Conservation (phyloP, 2,329 filamentous ascomycete species). For the Venturia carpophila region DNA sequence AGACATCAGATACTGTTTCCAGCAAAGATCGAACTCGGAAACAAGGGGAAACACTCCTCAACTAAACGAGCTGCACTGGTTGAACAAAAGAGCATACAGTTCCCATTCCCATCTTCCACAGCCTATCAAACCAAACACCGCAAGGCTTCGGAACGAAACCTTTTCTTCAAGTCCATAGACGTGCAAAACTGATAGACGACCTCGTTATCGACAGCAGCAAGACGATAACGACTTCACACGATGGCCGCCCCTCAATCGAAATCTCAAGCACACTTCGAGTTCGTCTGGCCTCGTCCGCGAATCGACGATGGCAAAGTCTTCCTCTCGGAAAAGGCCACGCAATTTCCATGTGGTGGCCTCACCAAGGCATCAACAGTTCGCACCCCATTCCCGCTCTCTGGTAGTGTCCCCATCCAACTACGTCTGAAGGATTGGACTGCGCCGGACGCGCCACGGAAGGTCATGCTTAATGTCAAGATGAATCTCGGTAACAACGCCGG, state of each 20-base stretch:
- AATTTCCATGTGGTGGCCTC: background rate
- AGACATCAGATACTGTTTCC: constrained; percentile 8
- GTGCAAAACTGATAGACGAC: background rate
- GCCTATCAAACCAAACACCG: background rate
- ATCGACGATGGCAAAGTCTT: background rate
- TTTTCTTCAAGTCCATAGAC: background rate
- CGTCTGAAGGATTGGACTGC: background rate
- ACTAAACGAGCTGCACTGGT: constrained; percentile 1
- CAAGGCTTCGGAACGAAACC: constrained; percentile 7
- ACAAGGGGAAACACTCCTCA: background rate
- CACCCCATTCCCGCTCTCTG: background rate
- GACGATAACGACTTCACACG: background rate
- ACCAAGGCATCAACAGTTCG: background rate
- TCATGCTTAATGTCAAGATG: background rate
- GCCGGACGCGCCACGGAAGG: background rate
- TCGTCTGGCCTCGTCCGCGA: constrained; percentile 7
- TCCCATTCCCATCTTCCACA: background rate
- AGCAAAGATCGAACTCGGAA: background rate
- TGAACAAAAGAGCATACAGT: background rate
- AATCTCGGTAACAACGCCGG: constrained; percentile 6
- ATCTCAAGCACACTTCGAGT: constrained; percentile 1
- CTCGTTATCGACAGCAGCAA: background rate
- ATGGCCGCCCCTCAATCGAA: background rate
- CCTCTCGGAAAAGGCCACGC: background rate
- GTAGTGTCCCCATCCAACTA: background rate